phyloP scores from a whole-genome alignment of 768 basidiomycete species.

The Ramaria sp. region DNA sequence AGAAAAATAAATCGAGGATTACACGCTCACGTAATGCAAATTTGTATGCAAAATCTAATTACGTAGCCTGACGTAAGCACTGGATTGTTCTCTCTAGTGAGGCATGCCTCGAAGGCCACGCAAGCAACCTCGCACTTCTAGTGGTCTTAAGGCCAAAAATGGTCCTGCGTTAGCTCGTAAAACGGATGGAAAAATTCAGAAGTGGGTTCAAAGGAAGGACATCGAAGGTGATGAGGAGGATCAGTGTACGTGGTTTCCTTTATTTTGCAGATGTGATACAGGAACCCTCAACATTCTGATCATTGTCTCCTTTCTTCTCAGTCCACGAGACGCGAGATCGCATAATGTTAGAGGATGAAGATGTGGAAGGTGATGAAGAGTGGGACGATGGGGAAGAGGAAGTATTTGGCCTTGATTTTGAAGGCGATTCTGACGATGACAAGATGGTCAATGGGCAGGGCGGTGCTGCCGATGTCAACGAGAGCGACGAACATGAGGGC shows the following conservation, averaged over 20 bases:
- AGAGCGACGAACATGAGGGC: slow-evolving; percentile 17
- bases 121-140: slow-evolving; percentile 4
- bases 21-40: too few relatives aligned
- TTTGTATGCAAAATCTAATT: too few relatives aligned
- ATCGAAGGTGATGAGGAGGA: slow-evolving; percentile 73
- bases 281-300: background rate
- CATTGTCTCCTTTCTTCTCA: slow-evolving; percentile 19
- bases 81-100: background rate
- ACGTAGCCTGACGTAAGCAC: background rate
- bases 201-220: slow-evolving; percentile 59
- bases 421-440: slow-evolving; percentile 24
- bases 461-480: slow-evolving; percentile 24
- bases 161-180: background rate
- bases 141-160: background rate
- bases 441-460: slow-evolving; percentile 36
- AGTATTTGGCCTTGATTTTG: slow-evolving; percentile 57
- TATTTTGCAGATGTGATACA: background rate
- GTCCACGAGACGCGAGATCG: slow-evolving; percentile 68
- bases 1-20: background rate
- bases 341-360: slow-evolving; percentile 62
- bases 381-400: slow-evolving; percentile 46
- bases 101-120: slow-evolving; percentile 9
- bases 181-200: slow-evolving; percentile 38
- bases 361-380: slow-evolving; percentile 32
- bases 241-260: slow-evolving; percentile 41